phyloP scores from a whole-genome alignment of 805 yeast species.

The Candida piceae region DNA sequence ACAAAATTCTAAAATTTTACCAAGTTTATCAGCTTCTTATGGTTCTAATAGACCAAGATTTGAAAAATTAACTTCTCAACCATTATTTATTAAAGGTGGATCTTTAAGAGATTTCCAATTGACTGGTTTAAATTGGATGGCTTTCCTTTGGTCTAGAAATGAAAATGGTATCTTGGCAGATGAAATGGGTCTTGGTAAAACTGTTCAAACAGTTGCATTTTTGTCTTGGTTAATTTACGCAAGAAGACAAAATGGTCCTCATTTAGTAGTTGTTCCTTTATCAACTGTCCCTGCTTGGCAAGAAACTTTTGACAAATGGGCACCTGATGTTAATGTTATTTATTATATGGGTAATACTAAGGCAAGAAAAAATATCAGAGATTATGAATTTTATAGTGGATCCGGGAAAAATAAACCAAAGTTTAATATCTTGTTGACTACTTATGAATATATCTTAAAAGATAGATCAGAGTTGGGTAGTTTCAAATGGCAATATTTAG shows the following conservation, averaged over 20 bases:
- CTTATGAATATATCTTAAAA: constrained; percentile 93
- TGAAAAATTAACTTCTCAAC: constrained; percentile 82
- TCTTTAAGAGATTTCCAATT: constrained; percentile 94
- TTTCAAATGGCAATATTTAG: constrained; percentile 91
- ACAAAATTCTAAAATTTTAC: constrained; percentile 76
- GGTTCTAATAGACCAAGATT: constrained; percentile 76
- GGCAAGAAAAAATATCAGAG: constrained; percentile 77
- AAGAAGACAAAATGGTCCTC: constrained; percentile 96
- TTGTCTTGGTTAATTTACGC: constrained; percentile 93
- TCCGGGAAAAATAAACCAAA: constrained; percentile 66
- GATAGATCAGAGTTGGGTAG: constrained; percentile 77
- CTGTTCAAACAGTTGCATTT: constrained; percentile 94
- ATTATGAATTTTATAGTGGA: constrained; percentile 70
- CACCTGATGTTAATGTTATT: constrained; percentile 91
- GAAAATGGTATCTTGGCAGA: constrained; percentile 97
- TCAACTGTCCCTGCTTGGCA: constrained; percentile 99
- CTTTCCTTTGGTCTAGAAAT: constrained; percentile 94
- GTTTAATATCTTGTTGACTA: constrained; percentile 87
- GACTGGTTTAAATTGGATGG: constrained; percentile 99
- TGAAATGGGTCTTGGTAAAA: constrained; percentile 98
- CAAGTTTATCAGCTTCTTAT: constrained; percentile 74
- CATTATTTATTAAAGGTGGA: constrained; percentile 84
- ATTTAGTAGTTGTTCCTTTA: constrained; percentile 90
- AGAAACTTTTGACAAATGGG: constrained; percentile 96
- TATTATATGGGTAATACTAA: constrained; percentile 90